A percentile compares a stretch with the other conserved stretches of the same genome.
These are phyloP conservation scores for Hericium rajendrae DNA, from an alignment of 768 basidiomycete species.

Conservation along the genomic window DNA sequence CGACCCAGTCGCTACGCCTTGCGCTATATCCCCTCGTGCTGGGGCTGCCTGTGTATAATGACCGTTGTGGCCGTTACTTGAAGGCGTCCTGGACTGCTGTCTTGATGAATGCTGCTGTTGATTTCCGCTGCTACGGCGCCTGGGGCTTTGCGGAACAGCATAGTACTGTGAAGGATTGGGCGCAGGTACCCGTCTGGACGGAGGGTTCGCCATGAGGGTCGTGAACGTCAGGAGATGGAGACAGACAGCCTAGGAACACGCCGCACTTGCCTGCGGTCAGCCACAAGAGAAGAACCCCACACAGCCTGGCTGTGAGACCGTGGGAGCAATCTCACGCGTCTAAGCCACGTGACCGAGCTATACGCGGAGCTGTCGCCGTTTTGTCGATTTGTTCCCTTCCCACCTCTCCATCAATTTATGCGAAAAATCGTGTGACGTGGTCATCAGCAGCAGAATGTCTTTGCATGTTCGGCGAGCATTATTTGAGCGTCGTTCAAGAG, in stretches of 20 bases:
- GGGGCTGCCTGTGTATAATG: slow-evolving; percentile 14
- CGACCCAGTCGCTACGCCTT: slow-evolving; percentile 69
- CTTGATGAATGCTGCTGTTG: slow-evolving; percentile 10
- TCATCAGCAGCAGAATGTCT: neutral
- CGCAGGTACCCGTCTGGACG: slow-evolving; percentile 4
- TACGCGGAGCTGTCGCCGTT: no score
- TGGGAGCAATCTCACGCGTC: neutral
- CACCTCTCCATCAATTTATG: neutral
- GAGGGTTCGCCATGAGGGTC: slow-evolving; percentile 11
- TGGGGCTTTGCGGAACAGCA: slow-evolving; percentile 55
- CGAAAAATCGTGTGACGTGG: neutral
- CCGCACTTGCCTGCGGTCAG: neutral
- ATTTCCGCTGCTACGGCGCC: slow-evolving; percentile 2
- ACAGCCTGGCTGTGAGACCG: neutral
- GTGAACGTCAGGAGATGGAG: neutral
- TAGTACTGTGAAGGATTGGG: slow-evolving; percentile 43
- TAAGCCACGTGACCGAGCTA: neutral
- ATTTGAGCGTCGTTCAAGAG: neutral
- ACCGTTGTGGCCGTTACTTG: neutral
- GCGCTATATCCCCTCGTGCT: slow-evolving; percentile 45
- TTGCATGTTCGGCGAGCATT: neutral
- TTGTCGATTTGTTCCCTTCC: neutral
- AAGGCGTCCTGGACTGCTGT: slow-evolving; percentile 13
- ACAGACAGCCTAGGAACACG: neutral
- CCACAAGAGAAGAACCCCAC: neutral